These are phyloP conservation scores for Fulvia fulva DNA, from an alignment of 2,329 filamentous ascomycete species.

Conservation along the genomic window DNA sequence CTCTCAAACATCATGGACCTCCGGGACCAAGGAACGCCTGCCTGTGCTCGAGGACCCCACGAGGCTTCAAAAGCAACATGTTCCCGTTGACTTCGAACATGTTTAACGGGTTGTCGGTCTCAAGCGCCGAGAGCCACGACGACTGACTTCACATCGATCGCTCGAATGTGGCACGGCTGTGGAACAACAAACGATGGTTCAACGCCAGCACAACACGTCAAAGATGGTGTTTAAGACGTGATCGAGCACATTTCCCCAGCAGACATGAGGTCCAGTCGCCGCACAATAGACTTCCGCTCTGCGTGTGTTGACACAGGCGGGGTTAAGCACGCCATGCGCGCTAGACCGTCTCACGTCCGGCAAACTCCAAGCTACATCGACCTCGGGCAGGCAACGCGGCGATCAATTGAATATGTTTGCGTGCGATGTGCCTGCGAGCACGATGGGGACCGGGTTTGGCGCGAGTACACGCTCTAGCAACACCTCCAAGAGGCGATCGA, in stretches of 20 bases:
- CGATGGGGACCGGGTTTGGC: not conserved
- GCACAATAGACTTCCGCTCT: not conserved
- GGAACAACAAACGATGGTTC: not conserved
- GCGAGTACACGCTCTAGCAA: not conserved
- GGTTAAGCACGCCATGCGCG: not conserved
- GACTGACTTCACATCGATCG: not conserved
- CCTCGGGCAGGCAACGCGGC: not conserved
- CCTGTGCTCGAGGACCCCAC: not conserved
- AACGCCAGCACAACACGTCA: not conserved
- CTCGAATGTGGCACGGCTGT: not conserved
- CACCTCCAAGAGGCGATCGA: not conserved
- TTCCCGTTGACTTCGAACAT: not conserved
- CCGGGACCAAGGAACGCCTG: not conserved
- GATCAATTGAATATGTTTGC: not conserved
- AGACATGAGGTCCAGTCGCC: not conserved
- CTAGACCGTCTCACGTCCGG: not conserved
- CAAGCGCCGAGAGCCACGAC: not conserved
- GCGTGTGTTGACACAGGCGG: not conserved
- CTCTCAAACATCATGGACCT: not conserved
- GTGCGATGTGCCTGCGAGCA: not conserved
- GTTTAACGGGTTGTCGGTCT: not conserved
- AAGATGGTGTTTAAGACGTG: not conserved
- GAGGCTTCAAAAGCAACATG: not conserved
- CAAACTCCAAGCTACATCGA: not conserved
- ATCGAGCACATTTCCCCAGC: not conserved